phyloP scores from a whole-genome alignment of 2,329 filamentous ascomycete genomes.

The Sporothrix variecibatus region DNA sequence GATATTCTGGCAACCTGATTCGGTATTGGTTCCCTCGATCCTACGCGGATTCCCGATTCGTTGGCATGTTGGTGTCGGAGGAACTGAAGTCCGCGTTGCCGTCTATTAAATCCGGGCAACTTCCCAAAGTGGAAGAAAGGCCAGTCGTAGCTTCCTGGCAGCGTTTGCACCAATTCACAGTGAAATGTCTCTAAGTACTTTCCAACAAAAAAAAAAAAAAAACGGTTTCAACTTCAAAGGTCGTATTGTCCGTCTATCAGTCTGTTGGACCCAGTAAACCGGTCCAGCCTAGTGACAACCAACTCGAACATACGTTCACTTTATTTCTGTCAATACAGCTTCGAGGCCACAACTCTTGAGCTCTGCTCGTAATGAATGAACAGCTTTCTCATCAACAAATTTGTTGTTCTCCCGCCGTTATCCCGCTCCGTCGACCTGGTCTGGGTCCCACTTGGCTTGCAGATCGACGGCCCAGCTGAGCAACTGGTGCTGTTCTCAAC shows the following conservation, averaged over 20 bases:
- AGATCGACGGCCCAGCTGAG: no score
- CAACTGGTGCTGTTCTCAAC: background rate
- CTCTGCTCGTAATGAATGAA: background rate
- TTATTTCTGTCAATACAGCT: background rate
- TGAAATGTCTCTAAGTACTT: background rate
- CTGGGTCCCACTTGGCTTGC: background rate
- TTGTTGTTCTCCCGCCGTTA: background rate
- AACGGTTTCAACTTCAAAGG: background rate
- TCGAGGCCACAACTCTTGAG: background rate
- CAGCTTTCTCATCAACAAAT: no score
- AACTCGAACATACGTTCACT: background rate
- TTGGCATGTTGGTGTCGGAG: background rate
- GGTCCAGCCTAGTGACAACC: background rate
- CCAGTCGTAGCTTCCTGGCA: background rate
- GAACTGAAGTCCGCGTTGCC: background rate
- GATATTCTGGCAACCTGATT: background rate
- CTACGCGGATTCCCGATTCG: background rate
- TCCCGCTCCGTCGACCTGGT: background rate
- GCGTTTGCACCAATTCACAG: background rate
- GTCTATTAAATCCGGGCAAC: background rate
- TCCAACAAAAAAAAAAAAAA: background rate
- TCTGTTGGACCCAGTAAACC: background rate
- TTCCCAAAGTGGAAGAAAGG: background rate
- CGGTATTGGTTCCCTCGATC: background rate
- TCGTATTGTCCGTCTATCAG: background rate